Evolutionary conservation across 257 asterid genomes (phyloP).

Genomic region (Solanum appendiculatum): DNA sequence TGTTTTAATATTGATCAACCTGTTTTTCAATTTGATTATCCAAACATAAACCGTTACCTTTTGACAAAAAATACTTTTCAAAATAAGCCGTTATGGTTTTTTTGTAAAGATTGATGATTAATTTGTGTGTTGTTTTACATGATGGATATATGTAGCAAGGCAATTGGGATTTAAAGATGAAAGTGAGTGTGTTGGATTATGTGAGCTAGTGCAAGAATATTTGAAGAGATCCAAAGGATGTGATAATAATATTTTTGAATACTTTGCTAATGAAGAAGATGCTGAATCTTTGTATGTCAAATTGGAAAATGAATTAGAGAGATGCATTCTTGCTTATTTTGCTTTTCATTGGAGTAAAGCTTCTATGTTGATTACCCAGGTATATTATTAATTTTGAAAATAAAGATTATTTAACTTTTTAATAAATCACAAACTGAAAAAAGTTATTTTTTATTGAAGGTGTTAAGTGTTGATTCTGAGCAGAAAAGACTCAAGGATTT

Average conservation of each 20-base stretch:
- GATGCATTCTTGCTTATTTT: constrained; percentile 76
- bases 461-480: constrained; percentile 58
- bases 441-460: constrained; percentile 22
- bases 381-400: not conserved
- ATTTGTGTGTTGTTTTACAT: not conserved
- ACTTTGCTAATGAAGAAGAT: constrained; percentile 32
- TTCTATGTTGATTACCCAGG: constrained; percentile 59
- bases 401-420: not conserved
- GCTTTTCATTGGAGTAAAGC: constrained; percentile 78
- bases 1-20: not conserved
- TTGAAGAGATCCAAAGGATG: constrained; percentile 55
- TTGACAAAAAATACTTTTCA: not conserved
- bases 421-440: not conserved
- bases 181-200: constrained; percentile 46
- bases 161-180: constrained; percentile 75
- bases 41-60: not conserved
- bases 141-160: constrained; percentile 35
- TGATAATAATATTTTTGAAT: constrained; percentile 56
- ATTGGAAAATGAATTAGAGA: constrained; percentile 73
- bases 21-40: not conserved
- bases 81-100: too few species aligned
- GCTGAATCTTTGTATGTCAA: constrained; percentile 53
- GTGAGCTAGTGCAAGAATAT: constrained; percentile 49
- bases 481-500: constrained; percentile 62
- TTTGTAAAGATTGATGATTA: too few species aligned